A percentile compares a stretch with the other conserved stretches of the same genome.
phyloP scores from a whole-genome alignment of 139 green algal genomes.

The Tetradesmus obliquus region DNA sequence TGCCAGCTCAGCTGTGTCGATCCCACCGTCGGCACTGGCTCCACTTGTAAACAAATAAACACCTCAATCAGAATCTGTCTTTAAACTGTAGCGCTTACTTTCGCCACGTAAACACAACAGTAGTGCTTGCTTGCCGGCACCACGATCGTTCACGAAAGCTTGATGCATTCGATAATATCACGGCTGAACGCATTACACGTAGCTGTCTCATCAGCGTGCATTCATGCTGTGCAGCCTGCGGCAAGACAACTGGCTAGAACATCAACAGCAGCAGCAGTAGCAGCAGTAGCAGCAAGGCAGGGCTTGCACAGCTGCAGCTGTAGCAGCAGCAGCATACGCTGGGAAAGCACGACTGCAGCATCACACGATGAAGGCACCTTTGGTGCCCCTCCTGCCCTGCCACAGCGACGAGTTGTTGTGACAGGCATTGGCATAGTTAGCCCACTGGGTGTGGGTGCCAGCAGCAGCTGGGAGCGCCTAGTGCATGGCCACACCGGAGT shows the following conservation, averaged over 20 bases:
- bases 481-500: constrained; percentile 76
- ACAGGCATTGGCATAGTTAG: constrained; percentile 92
- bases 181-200: background rate
- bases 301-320: background rate
- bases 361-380: constrained; percentile 11
- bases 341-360: background rate
- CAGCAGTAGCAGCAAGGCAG: background rate
- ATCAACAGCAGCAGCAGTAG: background rate
- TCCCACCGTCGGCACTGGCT: no score
- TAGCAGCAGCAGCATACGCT: background rate
- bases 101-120: background rate
- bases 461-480: constrained; percentile 74
- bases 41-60: no score
- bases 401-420: constrained; percentile 80
- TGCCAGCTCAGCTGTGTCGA: background rate
- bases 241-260: background rate
- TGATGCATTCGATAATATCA: background rate
- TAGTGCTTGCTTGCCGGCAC: background rate
- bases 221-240: background rate
- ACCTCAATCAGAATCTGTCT: no score
- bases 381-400: constrained; percentile 37
- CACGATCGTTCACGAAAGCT: background rate
- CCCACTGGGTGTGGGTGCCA: constrained; percentile 82
- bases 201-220: background rate
- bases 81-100: background rate